Evolutionary conservation across 1,284 basidiomycete genomes (phyloP).

Genomic region (Mixia osmundae): DNA sequence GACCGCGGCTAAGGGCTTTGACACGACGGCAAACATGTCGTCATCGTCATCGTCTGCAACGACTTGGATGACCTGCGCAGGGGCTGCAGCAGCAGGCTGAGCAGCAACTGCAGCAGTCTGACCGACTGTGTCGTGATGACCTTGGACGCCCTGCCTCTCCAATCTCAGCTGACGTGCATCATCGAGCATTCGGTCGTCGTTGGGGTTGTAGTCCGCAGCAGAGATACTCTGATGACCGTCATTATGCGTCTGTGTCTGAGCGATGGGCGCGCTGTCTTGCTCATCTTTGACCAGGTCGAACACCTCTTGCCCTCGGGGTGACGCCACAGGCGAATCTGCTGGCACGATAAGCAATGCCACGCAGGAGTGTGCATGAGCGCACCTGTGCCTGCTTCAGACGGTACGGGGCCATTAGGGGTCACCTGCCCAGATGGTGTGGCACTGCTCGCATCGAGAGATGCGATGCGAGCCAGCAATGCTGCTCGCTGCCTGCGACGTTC

Average conservation of each 20-base stretch:
- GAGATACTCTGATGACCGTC: slow-evolving; percentile 50
- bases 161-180: slow-evolving; percentile 35
- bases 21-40: slow-evolving; percentile 60
- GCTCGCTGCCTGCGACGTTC: background rate
- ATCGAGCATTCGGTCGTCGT: slow-evolving; percentile 55
- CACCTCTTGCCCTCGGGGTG: no score
- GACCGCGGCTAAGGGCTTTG: slow-evolving; percentile 19
- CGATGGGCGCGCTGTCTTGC: slow-evolving; percentile 6
- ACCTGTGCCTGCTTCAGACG: background rate
- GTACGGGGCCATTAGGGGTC: background rate
- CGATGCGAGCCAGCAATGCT: background rate
- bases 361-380: background rate
- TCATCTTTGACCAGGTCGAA: no score
- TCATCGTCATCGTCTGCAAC: slow-evolving; percentile 44
- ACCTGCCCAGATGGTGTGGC: background rate
- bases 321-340: slow-evolving; percentile 10
- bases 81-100: slow-evolving; percentile 21
- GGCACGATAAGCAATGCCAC: slow-evolving; percentile 6
- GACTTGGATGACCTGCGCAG: slow-evolving; percentile 27
- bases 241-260: slow-evolving; percentile 4
- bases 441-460: background rate
- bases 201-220: slow-evolving; percentile 83
- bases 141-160: slow-evolving; percentile 4
- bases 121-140: slow-evolving; percentile 1
- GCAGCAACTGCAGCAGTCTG: slow-evolving; percentile 1